Conservation (phyloP, 139 green algal genomes). For the Asterochloris sp. region DNA sequence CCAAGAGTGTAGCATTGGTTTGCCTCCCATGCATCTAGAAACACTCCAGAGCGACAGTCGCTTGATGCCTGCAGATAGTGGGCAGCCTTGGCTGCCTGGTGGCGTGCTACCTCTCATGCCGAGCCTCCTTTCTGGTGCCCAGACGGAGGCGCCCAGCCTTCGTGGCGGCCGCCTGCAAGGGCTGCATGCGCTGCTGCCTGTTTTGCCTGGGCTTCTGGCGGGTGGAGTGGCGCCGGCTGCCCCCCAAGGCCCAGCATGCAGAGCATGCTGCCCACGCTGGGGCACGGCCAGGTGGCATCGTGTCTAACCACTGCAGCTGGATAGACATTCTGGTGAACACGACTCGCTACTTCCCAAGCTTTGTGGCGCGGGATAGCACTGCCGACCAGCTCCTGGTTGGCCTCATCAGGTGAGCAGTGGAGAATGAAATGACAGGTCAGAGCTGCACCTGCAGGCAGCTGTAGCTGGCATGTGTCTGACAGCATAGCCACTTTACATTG, state of each 20-base stretch:
- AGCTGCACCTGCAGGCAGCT: not conserved
- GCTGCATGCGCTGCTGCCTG: constrained; percentile 54
- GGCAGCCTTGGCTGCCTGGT: constrained; percentile 33
- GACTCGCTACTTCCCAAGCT: constrained; percentile 67
- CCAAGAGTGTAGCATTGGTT: too few relatives aligned
- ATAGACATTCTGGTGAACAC: constrained; percentile 87
- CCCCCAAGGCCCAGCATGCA: constrained; percentile 15
- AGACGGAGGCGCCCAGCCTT: constrained; percentile 3
- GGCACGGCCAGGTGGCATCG: constrained; percentile 32
- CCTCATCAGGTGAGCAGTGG: constrained; percentile 55
- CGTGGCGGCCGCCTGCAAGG: constrained; percentile 42
- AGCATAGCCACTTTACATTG: not conserved
- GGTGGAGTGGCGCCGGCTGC: constrained; percentile 37
- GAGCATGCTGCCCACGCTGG: constrained; percentile 1
- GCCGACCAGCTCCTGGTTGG: constrained; percentile 63
- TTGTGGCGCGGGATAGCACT: constrained; percentile 71
- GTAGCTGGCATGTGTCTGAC: not conserved
- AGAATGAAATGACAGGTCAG: not conserved
- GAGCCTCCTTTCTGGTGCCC: constrained; percentile 29
- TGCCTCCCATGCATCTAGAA: too few relatives aligned
- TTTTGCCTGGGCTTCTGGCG: constrained; percentile 68
- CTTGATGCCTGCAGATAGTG: constrained; percentile 32
- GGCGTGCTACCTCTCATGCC: constrained; percentile 44
- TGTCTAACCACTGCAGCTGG: constrained; percentile 83
- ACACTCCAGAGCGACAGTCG: too few relatives aligned